Conservation (phyloP, 1,284 basidiomycete genomes). For the Phylloboletellus chloephorus region DNA sequence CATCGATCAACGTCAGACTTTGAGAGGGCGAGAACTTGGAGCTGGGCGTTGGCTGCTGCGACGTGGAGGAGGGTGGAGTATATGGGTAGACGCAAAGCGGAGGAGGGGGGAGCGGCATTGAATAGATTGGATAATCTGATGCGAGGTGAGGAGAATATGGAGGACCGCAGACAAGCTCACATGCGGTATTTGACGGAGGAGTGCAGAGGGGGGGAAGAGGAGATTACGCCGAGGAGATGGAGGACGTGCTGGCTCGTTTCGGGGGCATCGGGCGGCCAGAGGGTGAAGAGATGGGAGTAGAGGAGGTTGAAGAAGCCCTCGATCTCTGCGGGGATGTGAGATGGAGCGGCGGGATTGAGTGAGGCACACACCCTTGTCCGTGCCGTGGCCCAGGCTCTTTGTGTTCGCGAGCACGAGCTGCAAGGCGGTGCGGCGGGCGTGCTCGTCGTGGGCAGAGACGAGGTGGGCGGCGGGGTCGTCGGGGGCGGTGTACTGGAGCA, state of each 20-base stretch:
- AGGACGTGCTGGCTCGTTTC: constrained; percentile 49
- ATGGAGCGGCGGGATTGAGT: not conserved
- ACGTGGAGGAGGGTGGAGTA: constrained; percentile 65
- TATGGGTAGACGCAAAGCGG: constrained; percentile 60
- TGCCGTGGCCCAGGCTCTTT: constrained; percentile 67
- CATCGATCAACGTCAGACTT: constrained; percentile 64
- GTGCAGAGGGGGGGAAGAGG: constrained; percentile 48
- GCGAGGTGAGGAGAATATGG: constrained; percentile 8
- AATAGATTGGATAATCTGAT: constrained; percentile 81
- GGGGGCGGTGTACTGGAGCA: constrained; percentile 72
- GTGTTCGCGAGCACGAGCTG: constrained; percentile 55
- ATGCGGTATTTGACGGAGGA: constrained; percentile 63
- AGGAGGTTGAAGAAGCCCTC: constrained; percentile 85
- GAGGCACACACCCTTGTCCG: constrained; percentile 57
- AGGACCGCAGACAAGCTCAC: constrained; percentile 37
- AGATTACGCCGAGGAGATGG: constrained; percentile 51
- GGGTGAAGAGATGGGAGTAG: constrained; percentile 60
- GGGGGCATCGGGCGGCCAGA: constrained; percentile 51
- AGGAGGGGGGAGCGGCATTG: constrained; percentile 72
- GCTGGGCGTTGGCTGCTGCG: constrained; percentile 62
- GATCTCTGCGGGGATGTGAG: constrained; percentile 47
- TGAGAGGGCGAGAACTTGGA: constrained; percentile 63
- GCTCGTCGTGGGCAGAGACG: constrained; percentile 47
- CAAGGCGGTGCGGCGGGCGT: constrained; percentile 48
- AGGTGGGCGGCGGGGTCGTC: constrained; percentile 66